Conservation (phyloP, 2,329 filamentous ascomycete species). For the Clarireedia sp. region DNA sequence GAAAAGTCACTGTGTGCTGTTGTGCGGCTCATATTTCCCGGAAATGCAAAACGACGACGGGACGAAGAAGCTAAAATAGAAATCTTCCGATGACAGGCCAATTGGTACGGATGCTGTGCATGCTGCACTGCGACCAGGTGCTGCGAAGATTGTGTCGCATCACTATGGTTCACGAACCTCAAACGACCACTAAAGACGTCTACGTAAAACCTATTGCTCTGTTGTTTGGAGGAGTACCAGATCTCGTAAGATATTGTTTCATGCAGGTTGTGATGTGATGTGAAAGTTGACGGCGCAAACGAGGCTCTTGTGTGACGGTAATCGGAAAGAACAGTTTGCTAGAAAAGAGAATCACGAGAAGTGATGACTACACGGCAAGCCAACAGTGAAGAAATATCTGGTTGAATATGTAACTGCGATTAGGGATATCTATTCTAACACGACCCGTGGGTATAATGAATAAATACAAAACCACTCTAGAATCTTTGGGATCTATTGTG, state of each 20-base stretch:
- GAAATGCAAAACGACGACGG: neutral
- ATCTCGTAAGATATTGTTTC: constrained; percentile 6
- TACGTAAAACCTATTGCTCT: neutral
- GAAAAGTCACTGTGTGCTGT: constrained; percentile 5
- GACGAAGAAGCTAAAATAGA: neutral
- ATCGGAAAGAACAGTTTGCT: constrained; percentile 10
- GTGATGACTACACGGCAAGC: neutral
- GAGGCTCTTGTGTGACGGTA: constrained; percentile 1
- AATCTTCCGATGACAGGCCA: constrained; percentile 5
- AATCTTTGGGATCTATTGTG: constrained; percentile 3
- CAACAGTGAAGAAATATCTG: neutral
- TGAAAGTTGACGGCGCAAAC: neutral
- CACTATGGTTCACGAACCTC: constrained; percentile 1
- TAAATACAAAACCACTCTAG: neutral
- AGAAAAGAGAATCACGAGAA: neutral
- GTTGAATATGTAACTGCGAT: neutral
- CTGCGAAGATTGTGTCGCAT: neutral
- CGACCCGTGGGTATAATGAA: neutral
- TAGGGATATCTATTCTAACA: neutral
- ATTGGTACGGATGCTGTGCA: neutral
- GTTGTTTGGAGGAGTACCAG: constrained; percentile 2
- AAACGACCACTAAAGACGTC: constrained; percentile 5
- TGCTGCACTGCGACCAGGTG: neutral
- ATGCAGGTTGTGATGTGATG: neutral
- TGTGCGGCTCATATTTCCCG: constrained; percentile 4